phyloP scores from a whole-genome alignment of 202 grass and related monocot species.

The Eragrostis tef region DNA sequence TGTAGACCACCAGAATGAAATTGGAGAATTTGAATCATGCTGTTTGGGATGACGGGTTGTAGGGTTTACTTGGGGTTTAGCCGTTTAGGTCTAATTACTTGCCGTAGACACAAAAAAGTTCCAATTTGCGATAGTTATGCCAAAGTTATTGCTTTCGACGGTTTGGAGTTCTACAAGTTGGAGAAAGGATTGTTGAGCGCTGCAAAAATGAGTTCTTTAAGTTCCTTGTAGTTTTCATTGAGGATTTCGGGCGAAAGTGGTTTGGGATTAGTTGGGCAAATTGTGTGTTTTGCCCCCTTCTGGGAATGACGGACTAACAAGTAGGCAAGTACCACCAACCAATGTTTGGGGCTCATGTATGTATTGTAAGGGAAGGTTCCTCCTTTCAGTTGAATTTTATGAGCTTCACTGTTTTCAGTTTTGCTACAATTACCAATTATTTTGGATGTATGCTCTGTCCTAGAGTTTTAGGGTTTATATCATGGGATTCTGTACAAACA shows the following conservation, averaged over 20 bases:
- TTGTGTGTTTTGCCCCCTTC: neutral
- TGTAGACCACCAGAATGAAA: neutral
- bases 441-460: neutral
- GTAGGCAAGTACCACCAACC: neutral
- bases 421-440: neutral
- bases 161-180: neutral
- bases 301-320: neutral
- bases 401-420: neutral
- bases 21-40: neutral
- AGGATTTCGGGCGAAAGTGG: neutral
- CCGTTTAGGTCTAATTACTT: constrained; percentile 16
- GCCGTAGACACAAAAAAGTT: neutral
- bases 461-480: neutral
- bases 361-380: neutral
- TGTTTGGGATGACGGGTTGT: neutral
- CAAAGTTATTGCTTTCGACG: neutral
- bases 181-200: neutral
- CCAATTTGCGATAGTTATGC: neutral
- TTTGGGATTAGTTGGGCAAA: neutral
- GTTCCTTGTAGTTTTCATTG: neutral
- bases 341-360: neutral
- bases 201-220: neutral
- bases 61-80: constrained; percentile 5
- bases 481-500: neutral
- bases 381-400: neutral